Evolutionary conservation across 352 stramenopile genomes (phyloP).

Genomic region (Phytopythium montanum): DNA sequence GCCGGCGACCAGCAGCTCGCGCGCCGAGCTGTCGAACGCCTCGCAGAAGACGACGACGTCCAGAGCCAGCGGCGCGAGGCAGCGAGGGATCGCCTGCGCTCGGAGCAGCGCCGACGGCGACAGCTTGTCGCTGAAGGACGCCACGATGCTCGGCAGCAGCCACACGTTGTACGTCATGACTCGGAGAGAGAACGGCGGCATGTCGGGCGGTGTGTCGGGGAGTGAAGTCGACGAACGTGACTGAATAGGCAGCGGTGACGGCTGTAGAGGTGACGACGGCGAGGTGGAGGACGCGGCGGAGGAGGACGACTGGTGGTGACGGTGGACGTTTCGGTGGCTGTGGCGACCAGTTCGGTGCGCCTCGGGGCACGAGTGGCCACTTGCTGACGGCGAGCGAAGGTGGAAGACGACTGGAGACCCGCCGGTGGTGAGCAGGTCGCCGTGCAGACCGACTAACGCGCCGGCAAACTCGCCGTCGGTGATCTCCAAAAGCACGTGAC

Average conservation of each 20-base stretch:
- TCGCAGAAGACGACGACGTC: conserved; percentile 78
- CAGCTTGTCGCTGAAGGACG: conserved; percentile 59
- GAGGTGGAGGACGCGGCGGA: not conserved
- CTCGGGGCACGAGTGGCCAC: conserved; percentile 13
- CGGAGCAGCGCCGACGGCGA: conserved; percentile 43
- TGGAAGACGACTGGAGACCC: conserved; percentile 43
- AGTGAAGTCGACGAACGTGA: not conserved
- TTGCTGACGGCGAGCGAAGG: conserved; percentile 7
- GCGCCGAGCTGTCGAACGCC: conserved; percentile 45
- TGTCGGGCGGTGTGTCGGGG: not conserved
- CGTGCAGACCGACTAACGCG: conserved; percentile 45
- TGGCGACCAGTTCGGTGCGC: not conserved
- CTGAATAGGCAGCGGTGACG: not conserved
- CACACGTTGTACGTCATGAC: conserved; percentile 77
- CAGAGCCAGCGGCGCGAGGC: conserved; percentile 28
- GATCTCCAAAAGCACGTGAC: conserved; percentile 51
- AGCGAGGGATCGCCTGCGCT: conserved; percentile 50
- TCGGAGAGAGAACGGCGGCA: conserved; percentile 34
- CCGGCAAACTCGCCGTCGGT: conserved; percentile 42
- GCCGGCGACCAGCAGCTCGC: conserved; percentile 42
- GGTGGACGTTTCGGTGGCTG: not conserved
- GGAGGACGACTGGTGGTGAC: conserved; percentile 1
- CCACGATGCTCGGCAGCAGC: conserved; percentile 57
- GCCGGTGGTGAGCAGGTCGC: conserved; percentile 47
- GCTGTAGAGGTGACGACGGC: not conserved